Evolutionary conservation across 139 green algal genomes (phyloP), one percentile per base, ranked within the genome.

Genomic region (Micractinium sp.): DNA sequence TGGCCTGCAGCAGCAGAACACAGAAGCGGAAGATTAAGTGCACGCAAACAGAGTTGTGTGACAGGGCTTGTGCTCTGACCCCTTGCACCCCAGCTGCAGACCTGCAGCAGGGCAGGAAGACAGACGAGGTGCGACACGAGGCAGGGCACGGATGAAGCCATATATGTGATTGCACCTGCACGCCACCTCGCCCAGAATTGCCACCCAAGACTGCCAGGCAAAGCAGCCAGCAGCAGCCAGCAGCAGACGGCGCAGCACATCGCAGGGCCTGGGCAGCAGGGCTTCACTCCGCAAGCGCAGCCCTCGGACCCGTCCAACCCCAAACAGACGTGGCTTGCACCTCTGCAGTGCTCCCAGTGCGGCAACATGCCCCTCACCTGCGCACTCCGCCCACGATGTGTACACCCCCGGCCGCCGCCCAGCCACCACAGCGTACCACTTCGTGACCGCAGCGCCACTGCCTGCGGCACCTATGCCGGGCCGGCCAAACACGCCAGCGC

Each of bases 321-420:
- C 47, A 9, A 56, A 9, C 47, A 56, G 7, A 56, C 9, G 47
- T 56, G 47, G 47, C 7, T 56, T 56, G 47, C 5, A 56, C 5
- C 47, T 56, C 9, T 9, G 31, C n/a, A 41, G n/a, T 9, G 12
- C 14, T 12, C 1, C n/a, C 73, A 39, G 29, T 41, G 66, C 66
- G 9, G 66, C 66, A 73, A 7, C 15, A 23, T 23, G 29, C 79
- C 81, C 76, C 76, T 22, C 56, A 85, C 81, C 81, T 63, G 81
- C 81, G 29, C 81, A 85, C 0, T 74, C 81, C 18, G 53, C 47
- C 81, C 81, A 85, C 14, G n/a, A 39, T 63, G 81, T 74, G 81
- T 74, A 85, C 23, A 85, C 29, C 31, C 81, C 81, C 15, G 56
- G 81, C n/a, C 81, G 81, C 56, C 81, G 81, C 5, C 81, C 81